Percentiles rank a stretch among this genome's conserved stretches.
Conservation (phyloP, 352 stramenopile species). For the Achlya hypogyna region DNA sequence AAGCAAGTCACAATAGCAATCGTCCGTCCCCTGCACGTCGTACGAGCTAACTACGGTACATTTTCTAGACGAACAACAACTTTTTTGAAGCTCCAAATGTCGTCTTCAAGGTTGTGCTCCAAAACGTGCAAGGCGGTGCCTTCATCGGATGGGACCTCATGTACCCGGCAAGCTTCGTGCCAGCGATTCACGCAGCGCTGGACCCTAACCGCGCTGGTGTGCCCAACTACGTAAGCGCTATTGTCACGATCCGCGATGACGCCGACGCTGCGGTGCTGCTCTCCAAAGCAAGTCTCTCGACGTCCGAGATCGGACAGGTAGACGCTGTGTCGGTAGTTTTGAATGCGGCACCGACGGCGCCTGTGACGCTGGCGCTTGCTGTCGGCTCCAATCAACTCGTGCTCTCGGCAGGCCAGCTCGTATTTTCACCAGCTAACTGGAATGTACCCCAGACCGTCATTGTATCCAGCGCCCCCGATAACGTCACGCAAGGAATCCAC, state of each 20-base stretch:
- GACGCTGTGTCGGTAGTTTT: slow-evolving; percentile 41
- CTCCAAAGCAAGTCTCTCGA: slow-evolving; percentile 50
- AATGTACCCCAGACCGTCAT: slow-evolving; percentile 27
- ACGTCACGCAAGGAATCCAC: slow-evolving; percentile 30
- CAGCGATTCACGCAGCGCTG: neutral
- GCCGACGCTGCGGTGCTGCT: slow-evolving; percentile 48
- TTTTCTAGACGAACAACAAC: slow-evolving; percentile 30
- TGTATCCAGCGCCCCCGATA: slow-evolving; percentile 31
- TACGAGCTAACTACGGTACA: neutral
- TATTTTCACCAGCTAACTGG: slow-evolving; percentile 41
- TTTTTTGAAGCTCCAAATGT: slow-evolving; percentile 50
- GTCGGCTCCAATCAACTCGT: slow-evolving; percentile 14
- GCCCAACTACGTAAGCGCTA: slow-evolving; percentile 44
- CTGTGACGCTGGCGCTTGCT: slow-evolving; percentile 30
- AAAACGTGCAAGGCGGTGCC: slow-evolving; percentile 37
- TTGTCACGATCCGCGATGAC: slow-evolving; percentile 63
- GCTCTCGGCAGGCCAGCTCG: slow-evolving; percentile 26
- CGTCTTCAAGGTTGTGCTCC: slow-evolving; percentile 53
- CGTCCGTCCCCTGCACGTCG: neutral
- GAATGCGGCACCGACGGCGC: slow-evolving; percentile 36
- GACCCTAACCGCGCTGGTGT: neutral
- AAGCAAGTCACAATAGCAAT: slow-evolving; percentile 45
- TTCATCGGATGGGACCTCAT: slow-evolving; percentile 55
- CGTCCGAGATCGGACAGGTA: slow-evolving; percentile 54
- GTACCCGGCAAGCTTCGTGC: slow-evolving; percentile 38